Evolutionary conservation across 1,139 yeast genomes (phyloP).

Genomic region (Wickerhamomyces sp.): DNA sequence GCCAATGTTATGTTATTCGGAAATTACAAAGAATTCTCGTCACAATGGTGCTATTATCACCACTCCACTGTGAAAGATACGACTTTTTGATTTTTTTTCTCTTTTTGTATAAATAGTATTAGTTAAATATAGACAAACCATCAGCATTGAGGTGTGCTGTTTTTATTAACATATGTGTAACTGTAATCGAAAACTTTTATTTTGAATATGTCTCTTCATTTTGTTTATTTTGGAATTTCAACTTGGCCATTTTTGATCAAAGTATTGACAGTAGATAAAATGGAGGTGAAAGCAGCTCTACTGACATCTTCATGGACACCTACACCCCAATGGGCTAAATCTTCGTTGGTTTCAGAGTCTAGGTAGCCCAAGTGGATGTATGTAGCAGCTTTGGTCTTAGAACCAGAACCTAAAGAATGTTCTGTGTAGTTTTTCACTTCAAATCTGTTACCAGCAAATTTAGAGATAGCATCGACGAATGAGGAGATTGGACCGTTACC

Average conservation of each 20-base stretch:
- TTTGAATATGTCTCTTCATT: slow-evolving; percentile 5
- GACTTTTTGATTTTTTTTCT: background rate
- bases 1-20: background rate
- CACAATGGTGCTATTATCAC: background rate
- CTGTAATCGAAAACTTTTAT: no score
- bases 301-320: slow-evolving; percentile 93
- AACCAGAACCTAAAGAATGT: slow-evolving; percentile 87
- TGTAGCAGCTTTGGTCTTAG: slow-evolving; percentile 85
- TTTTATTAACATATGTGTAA: background rate
- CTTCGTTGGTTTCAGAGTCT: slow-evolving; percentile 40
- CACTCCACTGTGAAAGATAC: background rate
- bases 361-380: slow-evolving; percentile 63
- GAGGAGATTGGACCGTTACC: slow-evolving; percentile 98
- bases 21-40: background rate
- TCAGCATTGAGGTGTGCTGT: no score
- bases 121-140: background rate
- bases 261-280: slow-evolving; percentile 66
- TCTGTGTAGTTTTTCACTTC: slow-evolving; percentile 85
- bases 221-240: slow-evolving; percentile 11
- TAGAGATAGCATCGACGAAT: slow-evolving; percentile 70
- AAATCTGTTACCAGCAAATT: slow-evolving; percentile 50
- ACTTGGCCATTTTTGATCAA: slow-evolving; percentile 28
- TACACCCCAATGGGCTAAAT: slow-evolving; percentile 77
- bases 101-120: background rate
- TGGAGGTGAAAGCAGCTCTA: slow-evolving; percentile 79